Percentiles rank a stretch among this genome's conserved stretches.
Conservation (phyloP, 164 flowering plant species). For the Sedum album region DNA sequence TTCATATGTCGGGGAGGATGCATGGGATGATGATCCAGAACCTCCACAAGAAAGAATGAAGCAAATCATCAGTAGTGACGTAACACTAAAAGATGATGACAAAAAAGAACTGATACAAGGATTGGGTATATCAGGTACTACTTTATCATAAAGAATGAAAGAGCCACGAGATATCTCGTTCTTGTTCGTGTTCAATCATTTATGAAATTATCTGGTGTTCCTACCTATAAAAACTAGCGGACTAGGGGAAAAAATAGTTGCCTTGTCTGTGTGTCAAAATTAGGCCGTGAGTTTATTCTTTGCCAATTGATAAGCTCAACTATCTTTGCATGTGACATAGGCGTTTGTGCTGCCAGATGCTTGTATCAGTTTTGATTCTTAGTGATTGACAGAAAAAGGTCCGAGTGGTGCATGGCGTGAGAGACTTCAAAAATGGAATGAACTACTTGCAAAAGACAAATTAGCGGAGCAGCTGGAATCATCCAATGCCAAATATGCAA, state of each 20-base stretch:
- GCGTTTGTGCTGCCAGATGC: neutral
- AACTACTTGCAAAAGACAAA: conserved; percentile 56
- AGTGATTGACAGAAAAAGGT: conserved; percentile 25
- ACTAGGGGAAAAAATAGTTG: neutral
- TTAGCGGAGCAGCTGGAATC: conserved; percentile 57
- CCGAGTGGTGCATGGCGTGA: conserved; percentile 67
- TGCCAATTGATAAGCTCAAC: neutral
- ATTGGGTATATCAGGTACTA: conserved; percentile 57
- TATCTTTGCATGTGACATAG: neutral
- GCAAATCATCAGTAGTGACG: conserved; percentile 40
- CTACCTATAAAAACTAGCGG: neutral
- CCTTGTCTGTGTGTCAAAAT: neutral
- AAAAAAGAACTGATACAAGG: conserved; percentile 45
- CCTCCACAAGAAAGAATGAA: conserved; percentile 28
- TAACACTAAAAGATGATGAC: conserved; percentile 32
- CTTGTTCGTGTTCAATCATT: neutral
- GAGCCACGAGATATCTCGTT: neutral
- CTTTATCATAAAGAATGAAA: neutral
- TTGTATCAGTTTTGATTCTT: neutral
- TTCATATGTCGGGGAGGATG: conserved; percentile 87
- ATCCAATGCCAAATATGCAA: conserved; percentile 55
- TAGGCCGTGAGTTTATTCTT: neutral
- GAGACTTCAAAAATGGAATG: conserved; percentile 70
- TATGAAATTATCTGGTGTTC: neutral
- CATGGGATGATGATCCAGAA: conserved; percentile 79